Conservation (phyloP, 2,329 filamentous ascomycete genomes). For the Apiospora rasikravindrae region DNA sequence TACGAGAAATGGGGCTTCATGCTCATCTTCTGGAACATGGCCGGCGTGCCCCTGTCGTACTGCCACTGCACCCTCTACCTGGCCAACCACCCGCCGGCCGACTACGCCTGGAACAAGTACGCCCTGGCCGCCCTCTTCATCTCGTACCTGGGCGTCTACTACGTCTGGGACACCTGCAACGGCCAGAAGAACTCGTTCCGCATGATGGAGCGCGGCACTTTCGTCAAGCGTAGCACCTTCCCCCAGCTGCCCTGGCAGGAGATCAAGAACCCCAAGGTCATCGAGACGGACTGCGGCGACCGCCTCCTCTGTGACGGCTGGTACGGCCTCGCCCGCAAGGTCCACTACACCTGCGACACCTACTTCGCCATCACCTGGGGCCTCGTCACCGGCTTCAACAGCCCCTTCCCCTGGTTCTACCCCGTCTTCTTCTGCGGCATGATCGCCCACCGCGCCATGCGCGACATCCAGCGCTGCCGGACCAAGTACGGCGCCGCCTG, state of each 20-base stretch:
- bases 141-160: slow-evolving; percentile 83
- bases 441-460: slow-evolving; percentile 78
- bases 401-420: slow-evolving; percentile 90
- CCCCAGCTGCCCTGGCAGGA: slow-evolving; percentile 90
- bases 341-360: slow-evolving; percentile 55
- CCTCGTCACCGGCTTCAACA: slow-evolving; percentile 59
- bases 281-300: slow-evolving; percentile 74
- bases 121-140: slow-evolving; percentile 69
- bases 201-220: slow-evolving; percentile 74
- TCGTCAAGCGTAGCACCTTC: slow-evolving; percentile 77
- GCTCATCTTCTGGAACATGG: slow-evolving; percentile 97
- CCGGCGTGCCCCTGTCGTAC: slow-evolving; percentile 88
- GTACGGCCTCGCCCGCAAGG: slow-evolving; percentile 76
- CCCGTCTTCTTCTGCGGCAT: slow-evolving; percentile 79
- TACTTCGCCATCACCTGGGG: slow-evolving; percentile 58
- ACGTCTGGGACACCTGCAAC: slow-evolving; percentile 91
- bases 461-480: slow-evolving; percentile 78
- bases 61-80: slow-evolving; percentile 93
- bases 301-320: slow-evolving; percentile 84
- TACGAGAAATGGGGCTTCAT: slow-evolving; percentile 98
- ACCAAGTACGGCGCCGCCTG: slow-evolving; percentile 83
- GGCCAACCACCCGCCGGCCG: slow-evolving; percentile 78
- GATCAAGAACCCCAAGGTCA: slow-evolving; percentile 79
- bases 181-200: slow-evolving; percentile 95
- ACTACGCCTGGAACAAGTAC: slow-evolving; percentile 77